These are phyloP conservation scores for Carpinus viminea DNA, from an alignment of 306 rosid species.

Conservation along the genomic window DNA sequence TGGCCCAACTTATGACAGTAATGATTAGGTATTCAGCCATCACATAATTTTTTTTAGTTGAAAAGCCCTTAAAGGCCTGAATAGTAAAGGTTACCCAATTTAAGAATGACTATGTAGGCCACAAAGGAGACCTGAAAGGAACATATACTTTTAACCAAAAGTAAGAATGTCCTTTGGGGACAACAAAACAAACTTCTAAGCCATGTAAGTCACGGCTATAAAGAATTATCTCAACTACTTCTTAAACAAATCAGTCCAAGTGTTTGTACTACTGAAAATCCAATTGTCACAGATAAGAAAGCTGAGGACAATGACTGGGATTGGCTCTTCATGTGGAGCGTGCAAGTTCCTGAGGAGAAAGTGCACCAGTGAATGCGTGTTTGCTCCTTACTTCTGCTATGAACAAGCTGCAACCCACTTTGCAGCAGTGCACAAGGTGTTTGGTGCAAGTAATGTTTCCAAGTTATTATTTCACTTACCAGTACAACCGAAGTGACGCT, in stretches of 20 bases:
- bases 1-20: conserved; percentile 32
- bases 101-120: conserved; percentile 75
- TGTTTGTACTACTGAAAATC: conserved; percentile 22
- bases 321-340: conserved; percentile 83
- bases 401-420: conserved; percentile 75
- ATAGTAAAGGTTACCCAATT: conserved; percentile 50
- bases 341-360: conserved; percentile 87
- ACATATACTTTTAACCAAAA: conserved; percentile 34
- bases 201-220: conserved; percentile 54
- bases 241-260: conserved; percentile 26
- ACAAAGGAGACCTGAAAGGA: conserved; percentile 66
- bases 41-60: conserved; percentile 26
- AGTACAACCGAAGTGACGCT: conserved; percentile 61
- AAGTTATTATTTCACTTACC: conserved; percentile 70
- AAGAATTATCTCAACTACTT: conserved; percentile 46
- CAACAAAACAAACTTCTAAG: conserved; percentile 31
- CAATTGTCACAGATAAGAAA: conserved; percentile 30
- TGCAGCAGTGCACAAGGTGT: conserved; percentile 82
- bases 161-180: conserved; percentile 47
- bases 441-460: conserved; percentile 86
- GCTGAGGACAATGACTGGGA: conserved; percentile 59
- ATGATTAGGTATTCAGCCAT: conserved; percentile 57
- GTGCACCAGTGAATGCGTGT: conserved; percentile 64
- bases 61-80: conserved; percentile 42
- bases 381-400: conserved; percentile 81